Percentiles rank a stretch among this genome's conserved stretches.
Evolutionary conservation across 306 rosid genomes (phyloP).

Genomic region (Arachis stenosperma): DNA sequence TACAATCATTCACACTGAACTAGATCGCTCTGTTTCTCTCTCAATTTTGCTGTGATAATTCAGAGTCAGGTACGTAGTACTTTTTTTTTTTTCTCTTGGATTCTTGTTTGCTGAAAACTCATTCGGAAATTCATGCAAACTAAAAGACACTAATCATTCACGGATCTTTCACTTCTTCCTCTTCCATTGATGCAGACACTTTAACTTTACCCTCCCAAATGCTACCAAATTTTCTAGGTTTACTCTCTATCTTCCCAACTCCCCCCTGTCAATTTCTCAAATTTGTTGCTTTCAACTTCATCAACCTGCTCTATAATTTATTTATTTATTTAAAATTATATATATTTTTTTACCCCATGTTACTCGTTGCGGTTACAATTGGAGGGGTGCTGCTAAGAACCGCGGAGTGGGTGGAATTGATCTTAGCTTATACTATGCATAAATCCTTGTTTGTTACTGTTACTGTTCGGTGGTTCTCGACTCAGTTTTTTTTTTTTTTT

Average conservation of each 20-base stretch:
- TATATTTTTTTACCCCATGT: not conserved
- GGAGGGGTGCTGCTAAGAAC: not conserved
- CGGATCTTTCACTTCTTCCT: constrained; percentile 15
- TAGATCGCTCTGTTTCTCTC: not conserved
- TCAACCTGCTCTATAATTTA: not conserved
- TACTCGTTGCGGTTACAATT: constrained; percentile 22
- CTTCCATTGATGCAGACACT: not conserved
- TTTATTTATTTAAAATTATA: not conserved
- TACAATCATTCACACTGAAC: not conserved
- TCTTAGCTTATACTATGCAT: constrained; percentile 9
- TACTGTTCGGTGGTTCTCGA: constrained; percentile 16
- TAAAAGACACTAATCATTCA: constrained; percentile 2
- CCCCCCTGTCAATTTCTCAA: not conserved
- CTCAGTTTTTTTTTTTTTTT: constrained; percentile 41
- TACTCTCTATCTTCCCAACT: not conserved
- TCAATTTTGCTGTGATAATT: not conserved
- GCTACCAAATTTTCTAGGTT: constrained; percentile 3
- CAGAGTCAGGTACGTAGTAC: constrained; percentile 27
- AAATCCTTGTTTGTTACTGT: constrained; percentile 9
- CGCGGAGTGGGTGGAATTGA: not conserved
- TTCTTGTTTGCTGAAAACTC: constrained; percentile 30
- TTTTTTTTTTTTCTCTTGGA: constrained; percentile 37
- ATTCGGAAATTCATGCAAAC: constrained; percentile 24
- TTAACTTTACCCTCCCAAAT: constrained; percentile 10
- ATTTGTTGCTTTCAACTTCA: not conserved